Conservation (phyloP, 2,329 filamentous ascomycete genomes). For the Aspergillus amoenus region DNA sequence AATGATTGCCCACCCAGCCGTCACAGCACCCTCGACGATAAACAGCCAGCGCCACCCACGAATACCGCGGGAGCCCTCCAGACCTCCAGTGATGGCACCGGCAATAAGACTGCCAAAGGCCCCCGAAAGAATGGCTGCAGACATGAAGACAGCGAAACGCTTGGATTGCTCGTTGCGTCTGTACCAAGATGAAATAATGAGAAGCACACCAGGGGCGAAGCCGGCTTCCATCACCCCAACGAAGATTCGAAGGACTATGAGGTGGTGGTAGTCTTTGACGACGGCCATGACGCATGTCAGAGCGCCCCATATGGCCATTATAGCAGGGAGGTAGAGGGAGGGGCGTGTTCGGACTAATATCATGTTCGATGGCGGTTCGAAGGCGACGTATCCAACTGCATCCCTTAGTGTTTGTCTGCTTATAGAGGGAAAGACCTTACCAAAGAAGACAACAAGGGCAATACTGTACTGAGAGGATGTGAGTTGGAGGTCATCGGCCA, state of each 20-base stretch:
- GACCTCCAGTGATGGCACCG: neutral
- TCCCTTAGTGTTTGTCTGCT: neutral
- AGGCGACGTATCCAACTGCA: neutral
- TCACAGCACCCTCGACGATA: neutral
- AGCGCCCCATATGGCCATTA: neutral
- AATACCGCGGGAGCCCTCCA: neutral
- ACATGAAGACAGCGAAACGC: conserved; percentile 1
- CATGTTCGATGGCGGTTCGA: neutral
- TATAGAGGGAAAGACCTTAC: neutral
- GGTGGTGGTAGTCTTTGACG: neutral
- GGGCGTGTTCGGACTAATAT: neutral
- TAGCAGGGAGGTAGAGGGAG: neutral
- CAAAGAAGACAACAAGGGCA: neutral
- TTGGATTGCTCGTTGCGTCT: neutral
- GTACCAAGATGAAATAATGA: conserved; percentile 5
- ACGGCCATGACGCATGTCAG: neutral
- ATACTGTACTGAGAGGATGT: neutral
- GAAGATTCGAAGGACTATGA: neutral
- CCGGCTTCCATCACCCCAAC: conserved; percentile 1
- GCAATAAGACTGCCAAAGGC: neutral
- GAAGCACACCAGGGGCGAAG: neutral
- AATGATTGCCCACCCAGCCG: neutral
- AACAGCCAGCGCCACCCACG: conserved; percentile 7
- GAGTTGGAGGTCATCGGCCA: neutral
- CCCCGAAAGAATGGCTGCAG: neutral